phyloP scores from a whole-genome alignment of 495 filamentous ascomycete genomes.

The Lasiosphaeriaceae sp. region DNA sequence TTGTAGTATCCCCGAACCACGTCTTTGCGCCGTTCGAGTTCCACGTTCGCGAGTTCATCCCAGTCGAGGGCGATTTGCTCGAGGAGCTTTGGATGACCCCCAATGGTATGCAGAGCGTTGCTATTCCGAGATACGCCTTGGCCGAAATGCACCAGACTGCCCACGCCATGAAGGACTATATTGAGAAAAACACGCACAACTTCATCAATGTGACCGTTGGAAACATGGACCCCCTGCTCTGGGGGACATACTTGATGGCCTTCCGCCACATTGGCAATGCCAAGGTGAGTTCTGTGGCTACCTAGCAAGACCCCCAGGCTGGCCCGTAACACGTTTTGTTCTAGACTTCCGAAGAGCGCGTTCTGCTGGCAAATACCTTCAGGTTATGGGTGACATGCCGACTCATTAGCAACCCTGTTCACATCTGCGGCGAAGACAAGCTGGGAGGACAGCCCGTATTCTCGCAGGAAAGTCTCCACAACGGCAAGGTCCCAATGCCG shows the following conservation, averaged over 20 bases:
- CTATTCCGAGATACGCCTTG: constrained; percentile 18
- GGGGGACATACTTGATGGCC: constrained; percentile 22
- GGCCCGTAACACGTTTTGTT: not conserved
- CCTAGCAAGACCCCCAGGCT: not conserved
- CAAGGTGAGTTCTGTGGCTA: not conserved
- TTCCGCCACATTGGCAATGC: constrained; percentile 19
- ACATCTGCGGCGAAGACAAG: constrained; percentile 21
- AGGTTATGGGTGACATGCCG: constrained; percentile 25
- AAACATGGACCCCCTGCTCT: constrained; percentile 17
- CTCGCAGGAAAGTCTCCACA: constrained; percentile 9
- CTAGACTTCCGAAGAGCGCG: constrained; percentile 19
- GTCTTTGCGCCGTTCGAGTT: constrained; percentile 16
- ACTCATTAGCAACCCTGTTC: constrained; percentile 22
- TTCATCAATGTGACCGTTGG: constrained; percentile 16
- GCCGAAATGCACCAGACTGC: constrained; percentile 22
- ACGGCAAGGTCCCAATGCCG: constrained; percentile 20
- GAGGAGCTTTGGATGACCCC: constrained; percentile 22
- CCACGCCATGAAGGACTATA: constrained; percentile 17
- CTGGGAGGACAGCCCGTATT: constrained; percentile 16
- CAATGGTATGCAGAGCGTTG: constrained; percentile 5
- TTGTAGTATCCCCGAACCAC: constrained; percentile 16
- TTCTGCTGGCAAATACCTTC: constrained; percentile 21
- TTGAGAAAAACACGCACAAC: constrained; percentile 15
- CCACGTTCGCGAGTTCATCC: constrained; percentile 19
- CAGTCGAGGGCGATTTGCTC: constrained; percentile 19